Base-by-base conservation (phyloP, 352 stramenopile genomes). In the Lagenidium sp. region DNA sequence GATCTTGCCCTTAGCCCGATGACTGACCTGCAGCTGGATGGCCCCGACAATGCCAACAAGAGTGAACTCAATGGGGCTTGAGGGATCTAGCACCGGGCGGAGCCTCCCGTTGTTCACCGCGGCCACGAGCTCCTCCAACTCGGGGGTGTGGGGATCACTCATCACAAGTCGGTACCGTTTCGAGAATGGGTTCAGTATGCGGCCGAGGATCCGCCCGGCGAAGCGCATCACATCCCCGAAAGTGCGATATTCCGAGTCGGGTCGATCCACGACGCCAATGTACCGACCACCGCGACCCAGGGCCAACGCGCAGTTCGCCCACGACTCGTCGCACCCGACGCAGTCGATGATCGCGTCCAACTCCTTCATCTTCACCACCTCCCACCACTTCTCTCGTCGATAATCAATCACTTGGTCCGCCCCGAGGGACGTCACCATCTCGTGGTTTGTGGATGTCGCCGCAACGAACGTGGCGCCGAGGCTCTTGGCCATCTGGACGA, bases 1-100 rank as follows among this genome's bases (percentile, higher is more conserved):
- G 4, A 93, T 60, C 54, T 95, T 95, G 38, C 81, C 82, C 32
- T 90, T 72, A 18, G 66, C 61, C 43, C 83, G 74, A 15, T 78
- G 69, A 38, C 70, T 94, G 23, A 43, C 43, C 47, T 86, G 79
- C 8, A 76, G 39, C n/a, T 47, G 41, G 44, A 96, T 71, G 3
- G 79, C 82, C 29, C 55, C 45, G 37, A 65, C 41, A 2, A 81
- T 68, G 23, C 64, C 68, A 25, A 80, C 60, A 19, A 60, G 64
- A 3, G 66, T 85, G 37, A 95, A 89, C 15, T 55, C 47, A 50
- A 82, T 82, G 11, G 85, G 79, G 7, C 74, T 68, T 25, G 47
- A 28, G 4, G 54, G 36, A 55, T 94, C 80, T 30, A 96, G 55
- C 32, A 84, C 77, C 11, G 68, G 53, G 15, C 55, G 60, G 3